These are phyloP conservation scores for Choricystis sp. DNA, from an alignment of 139 green algal genomes.

Conservation along the genomic window DNA sequence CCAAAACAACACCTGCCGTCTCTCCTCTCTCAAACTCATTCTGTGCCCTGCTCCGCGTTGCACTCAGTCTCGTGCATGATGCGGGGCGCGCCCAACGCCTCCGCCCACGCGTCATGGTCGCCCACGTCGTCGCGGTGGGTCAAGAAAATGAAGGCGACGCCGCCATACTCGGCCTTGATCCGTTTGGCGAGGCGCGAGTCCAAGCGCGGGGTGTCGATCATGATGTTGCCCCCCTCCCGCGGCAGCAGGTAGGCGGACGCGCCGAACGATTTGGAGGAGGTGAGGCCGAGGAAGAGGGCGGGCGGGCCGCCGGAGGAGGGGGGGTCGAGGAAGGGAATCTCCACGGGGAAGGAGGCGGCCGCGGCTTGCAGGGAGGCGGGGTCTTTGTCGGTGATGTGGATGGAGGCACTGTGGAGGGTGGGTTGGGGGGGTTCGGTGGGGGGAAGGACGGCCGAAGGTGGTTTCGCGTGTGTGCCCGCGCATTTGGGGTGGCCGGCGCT, in stretches of 20 bases:
- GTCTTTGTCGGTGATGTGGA: not conserved
- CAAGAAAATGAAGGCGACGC: not conserved
- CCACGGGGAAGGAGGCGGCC: not conserved
- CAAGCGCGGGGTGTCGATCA: not conserved
- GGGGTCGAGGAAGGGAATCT: not conserved
- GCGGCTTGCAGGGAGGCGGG: not conserved
- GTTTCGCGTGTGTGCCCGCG: too few relatives aligned
- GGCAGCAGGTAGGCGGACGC: not conserved
- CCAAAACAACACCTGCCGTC: too few relatives aligned
- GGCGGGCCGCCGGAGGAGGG: too few relatives aligned
- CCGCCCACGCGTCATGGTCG: conserved; percentile 1
- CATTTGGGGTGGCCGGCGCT: too few relatives aligned
- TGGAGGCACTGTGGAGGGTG: not conserved
- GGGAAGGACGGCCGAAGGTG: too few relatives aligned
- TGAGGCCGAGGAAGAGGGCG: not conserved
- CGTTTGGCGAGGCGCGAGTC: not conserved
- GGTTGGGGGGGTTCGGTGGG: not conserved
- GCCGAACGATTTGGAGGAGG: not conserved
- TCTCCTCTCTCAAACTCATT: too few relatives aligned
- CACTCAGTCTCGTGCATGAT: conserved; percentile 2
- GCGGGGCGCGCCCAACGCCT: not conserved
- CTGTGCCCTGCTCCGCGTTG: not conserved
- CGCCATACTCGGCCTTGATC: not conserved
- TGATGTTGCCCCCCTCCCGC: not conserved
- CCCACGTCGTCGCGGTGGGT: conserved; percentile 1